These are phyloP conservation scores for Hibiscus mutabilis DNA, from an alignment of 345 rosid species.

Conservation along the genomic window DNA sequence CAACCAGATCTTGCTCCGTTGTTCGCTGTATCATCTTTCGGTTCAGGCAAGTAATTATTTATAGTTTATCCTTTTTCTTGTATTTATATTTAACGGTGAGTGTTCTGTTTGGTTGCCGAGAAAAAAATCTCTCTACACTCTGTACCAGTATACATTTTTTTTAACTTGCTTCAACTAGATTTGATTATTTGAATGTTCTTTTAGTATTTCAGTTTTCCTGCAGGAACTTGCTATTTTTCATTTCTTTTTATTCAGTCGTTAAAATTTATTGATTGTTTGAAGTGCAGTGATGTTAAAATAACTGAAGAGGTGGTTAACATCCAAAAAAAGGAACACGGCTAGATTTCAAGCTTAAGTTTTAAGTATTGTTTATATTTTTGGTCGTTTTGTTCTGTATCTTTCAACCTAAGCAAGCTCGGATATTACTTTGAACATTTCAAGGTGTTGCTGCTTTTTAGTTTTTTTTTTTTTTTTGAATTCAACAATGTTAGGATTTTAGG, in stretches of 20 bases:
- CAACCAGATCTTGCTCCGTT: slow-evolving; percentile 15
- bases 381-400: slow-evolving; percentile 21
- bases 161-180: not conserved
- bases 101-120: slow-evolving; percentile 6
- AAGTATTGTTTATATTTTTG: slow-evolving; percentile 5
- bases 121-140: not conserved
- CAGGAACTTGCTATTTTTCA: not conserved
- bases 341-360: not conserved
- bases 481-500: not conserved
- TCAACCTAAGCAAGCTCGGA: slow-evolving; percentile 26
- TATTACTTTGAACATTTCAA: slow-evolving; percentile 11
- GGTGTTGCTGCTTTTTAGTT: not conserved
- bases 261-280: not conserved
- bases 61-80: not conserved
- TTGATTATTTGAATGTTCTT: not conserved
- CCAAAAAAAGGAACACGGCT: not conserved
- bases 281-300: not conserved
- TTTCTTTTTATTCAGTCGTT: not conserved
- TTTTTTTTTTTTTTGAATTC: not conserved
- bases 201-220: not conserved
- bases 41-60: slow-evolving; percentile 21
- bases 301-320: not conserved
- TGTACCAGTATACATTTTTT: not conserved
- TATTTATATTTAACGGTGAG: not conserved
- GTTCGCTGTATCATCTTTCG: not conserved